A percentile compares a stretch with the other conserved stretches of the same genome.
Evolutionary conservation across 805 yeast species (phyloP).

Genomic region (Metschnikowia hibisci): DNA sequence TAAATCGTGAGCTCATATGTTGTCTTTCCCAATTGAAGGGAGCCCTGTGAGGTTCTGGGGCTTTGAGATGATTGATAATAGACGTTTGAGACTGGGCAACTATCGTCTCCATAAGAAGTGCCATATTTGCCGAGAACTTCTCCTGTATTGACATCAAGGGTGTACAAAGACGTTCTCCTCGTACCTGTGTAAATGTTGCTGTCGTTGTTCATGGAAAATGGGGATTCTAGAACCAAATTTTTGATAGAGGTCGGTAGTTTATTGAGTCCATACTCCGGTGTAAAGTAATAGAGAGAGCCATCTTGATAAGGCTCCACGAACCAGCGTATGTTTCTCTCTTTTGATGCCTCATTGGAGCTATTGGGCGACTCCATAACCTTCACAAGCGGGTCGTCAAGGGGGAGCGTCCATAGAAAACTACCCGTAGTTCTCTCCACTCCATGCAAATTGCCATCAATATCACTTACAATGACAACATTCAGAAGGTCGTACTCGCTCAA

Average conservation of each 20-base stretch:
- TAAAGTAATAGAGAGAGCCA: constrained; percentile 79
- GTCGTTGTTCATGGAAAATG: constrained; percentile 70
- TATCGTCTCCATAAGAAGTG: constrained; percentile 19
- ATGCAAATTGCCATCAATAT: constrained; percentile 83
- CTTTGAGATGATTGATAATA: constrained; percentile 10
- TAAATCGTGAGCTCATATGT: constrained; percentile 74
- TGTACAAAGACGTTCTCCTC: constrained; percentile 68
- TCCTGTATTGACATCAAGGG: constrained; percentile 73
- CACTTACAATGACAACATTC: constrained; percentile 64
- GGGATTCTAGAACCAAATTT: constrained; percentile 76
- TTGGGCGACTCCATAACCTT: constrained; percentile 24
- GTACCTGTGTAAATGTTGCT: constrained; percentile 88
- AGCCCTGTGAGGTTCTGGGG: not conserved
- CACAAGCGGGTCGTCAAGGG: constrained; percentile 62
- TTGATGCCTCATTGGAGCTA: constrained; percentile 10
- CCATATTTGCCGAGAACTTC: constrained; percentile 70
- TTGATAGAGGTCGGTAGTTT: constrained; percentile 77
- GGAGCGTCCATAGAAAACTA: constrained; percentile 68
- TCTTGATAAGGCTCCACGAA: constrained; percentile 88
- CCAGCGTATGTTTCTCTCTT: constrained; percentile 50
- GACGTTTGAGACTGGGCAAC: constrained; percentile 34
- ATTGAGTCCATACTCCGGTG: constrained; percentile 69
- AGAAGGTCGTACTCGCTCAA: constrained; percentile 49
- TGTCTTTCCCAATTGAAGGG: constrained; percentile 50
- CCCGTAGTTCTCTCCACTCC: constrained; percentile 78